Base-by-base conservation (phyloP, 768 basidiomycete genomes). In the Boletus speciosus region DNA sequence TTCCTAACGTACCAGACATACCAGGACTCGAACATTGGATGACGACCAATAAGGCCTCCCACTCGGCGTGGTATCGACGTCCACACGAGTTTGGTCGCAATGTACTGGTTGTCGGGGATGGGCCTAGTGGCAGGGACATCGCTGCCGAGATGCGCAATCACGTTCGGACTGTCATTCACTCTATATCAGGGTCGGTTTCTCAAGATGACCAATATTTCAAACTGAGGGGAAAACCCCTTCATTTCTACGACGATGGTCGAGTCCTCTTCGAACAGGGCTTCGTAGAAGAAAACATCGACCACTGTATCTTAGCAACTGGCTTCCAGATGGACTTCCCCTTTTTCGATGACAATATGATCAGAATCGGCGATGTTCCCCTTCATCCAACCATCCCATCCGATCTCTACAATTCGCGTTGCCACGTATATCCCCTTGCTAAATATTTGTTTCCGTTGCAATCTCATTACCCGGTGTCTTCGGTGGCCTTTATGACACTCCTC, bases 301-400 rank as follows among this genome's bases (percentile, higher is more conserved):
- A 80, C 57, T 83, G 82, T 58, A 81, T 91, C 49, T 71, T 92
- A 16, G 90, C 88, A 3, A 93, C 90, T 3, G 91, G 90, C 11
- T 93, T 86, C 65, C 72, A 85, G 48, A 70, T 80, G 41, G 71
- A 78, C 12, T 82, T 84, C 58, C 85, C 86, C 0, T 91, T 90
- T 70, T 71, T 93, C 38, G 52, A 51, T 43, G 61, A 71, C 2
- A 47, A 67, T 6, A 61, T 70, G 38, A 64, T 79, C 12, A 64
- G 78, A 29, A 67, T 61, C 7, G 66, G 60, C 0, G 45, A 78
- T 15, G 79, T 81, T 11, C 77, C 81, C 2, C 61, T 74, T 5
- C 65, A 75, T 16, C 77, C 81, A 36, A 77, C 81, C 4, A 64
- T 86, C 16, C 82, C 83, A 1, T 44, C 57, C 10, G 69, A 76